Base-by-base conservation (phyloP, 1,284 basidiomycete species). In the Gomphus sp. region DNA sequence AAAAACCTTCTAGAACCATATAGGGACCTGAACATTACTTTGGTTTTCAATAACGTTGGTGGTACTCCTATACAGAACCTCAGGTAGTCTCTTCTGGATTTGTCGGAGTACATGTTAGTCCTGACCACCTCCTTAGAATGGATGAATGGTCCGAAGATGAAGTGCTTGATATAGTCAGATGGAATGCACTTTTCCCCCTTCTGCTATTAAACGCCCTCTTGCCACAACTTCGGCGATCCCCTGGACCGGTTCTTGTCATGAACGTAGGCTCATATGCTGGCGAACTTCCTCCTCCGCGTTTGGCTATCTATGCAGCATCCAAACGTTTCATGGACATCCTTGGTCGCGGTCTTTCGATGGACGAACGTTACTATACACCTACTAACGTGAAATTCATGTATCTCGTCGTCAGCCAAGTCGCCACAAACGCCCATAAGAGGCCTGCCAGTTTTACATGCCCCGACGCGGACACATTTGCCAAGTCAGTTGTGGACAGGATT, bases 301-400 rank as follows among this genome's bases (percentile, higher is more conserved):
- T 53, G 33, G 36, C 58, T 9, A 9, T 59, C 2, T 54, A 59
- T 39, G 50, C 58, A 34, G 22, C 58, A 31, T 59, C 37, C 16
- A 59, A 59, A 36, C 52, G 43, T 28, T 59, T 59, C 58, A 25
- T 54, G 37, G 52, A 54, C 14, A 39, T 49, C 28, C 44, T 59
- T 28, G 25, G 22, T 16, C 28, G 58, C 22, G 51, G 45, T 4
- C 52, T 59, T 18, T 48, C 50, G 0, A 39, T 59, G 18, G 58
- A 59, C 34, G 58, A 59, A 37, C 51, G 52, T 11, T 59, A 59
- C 31, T 59, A 33, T 34, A 54, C 52, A 14, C 52, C 51, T 16
- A 47, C 58, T 16, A 54, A 54, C 50, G 39, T 59, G n/a, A 16
- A 16, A 10, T 59, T 59, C 43, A 59, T 59, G 52, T 54, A 59